Base-by-base conservation (phyloP, 176 grass and related monocot species). In the maize (Zea mays) region DNA sequence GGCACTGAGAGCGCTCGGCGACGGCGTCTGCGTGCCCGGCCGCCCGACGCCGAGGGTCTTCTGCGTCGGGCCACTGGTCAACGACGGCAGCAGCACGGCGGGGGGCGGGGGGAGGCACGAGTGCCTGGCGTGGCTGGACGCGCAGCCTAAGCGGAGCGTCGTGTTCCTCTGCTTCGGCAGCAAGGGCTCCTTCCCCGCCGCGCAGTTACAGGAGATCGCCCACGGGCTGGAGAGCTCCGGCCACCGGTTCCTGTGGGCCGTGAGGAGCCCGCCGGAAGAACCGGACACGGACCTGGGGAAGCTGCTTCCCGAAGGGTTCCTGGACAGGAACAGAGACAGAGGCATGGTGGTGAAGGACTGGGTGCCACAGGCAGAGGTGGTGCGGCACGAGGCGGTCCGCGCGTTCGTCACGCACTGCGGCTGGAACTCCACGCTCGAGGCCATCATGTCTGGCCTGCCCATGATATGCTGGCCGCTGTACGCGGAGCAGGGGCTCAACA, bases 151-250 rank as follows among this genome's bases (percentile, higher is more conserved):
- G 7, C 69, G 12, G 37, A 86, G 85, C 51, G 93, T 90, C 19
- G 85, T 90, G 72, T 90, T 96, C 79, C 79, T 96, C 75, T 96
- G 86, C 81, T 96, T 96, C 77, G 93, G 93, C 33, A 92, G 93
- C 77, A 68, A 16, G 64, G 93, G 87, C 49, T 5, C 78, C 5
- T 88, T 97, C 70, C 21, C 87, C 35, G 57, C 39, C 61, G 62
- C 43, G 27, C 90, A 92, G 74, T 5, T 88, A 0, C 56, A 73
- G 66, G 87, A 96, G 82, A 88, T 96, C 0, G 82, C 93, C 0
- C 11, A 15, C 2, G 93, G 93, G 1, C 38, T 96, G 1, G 93
- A 92, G 60, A 62, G 52, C 46, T 90, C 89, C 79, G 75, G 82
- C 1, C 90, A 97, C 33, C 56, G 82, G 6, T 96, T 96, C 62